A percentile compares a stretch with the other conserved stretches of the same genome.
phyloP scores from a whole-genome alignment of 108 stramenopile species.

The Parietichytrium sp. region DNA sequence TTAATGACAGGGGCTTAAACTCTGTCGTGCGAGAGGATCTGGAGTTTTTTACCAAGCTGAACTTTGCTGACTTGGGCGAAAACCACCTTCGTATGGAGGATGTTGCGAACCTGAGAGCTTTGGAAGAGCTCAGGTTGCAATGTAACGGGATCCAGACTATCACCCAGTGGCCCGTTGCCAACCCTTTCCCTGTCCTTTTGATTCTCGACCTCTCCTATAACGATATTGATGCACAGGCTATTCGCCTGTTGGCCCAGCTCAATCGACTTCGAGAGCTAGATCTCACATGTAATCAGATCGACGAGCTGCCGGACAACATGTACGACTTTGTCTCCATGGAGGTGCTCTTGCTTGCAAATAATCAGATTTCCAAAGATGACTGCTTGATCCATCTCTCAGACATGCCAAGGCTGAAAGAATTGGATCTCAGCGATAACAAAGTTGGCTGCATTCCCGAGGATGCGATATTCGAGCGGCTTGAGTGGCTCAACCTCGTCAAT shows the following conservation, averaged over 20 bases:
- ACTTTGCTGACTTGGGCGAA: not conserved
- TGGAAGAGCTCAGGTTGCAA: slow-evolving; percentile 29
- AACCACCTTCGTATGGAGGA: slow-evolving; percentile 2
- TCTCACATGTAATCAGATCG: not conserved
- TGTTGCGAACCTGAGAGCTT: not conserved
- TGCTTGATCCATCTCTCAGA: not conserved
- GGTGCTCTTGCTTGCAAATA: slow-evolving; percentile 4
- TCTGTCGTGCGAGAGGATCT: slow-evolving; percentile 19
- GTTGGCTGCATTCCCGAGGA: not conserved
- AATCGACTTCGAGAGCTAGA: slow-evolving; percentile 37
- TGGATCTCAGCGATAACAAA: not conserved
- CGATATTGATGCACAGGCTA: not conserved
- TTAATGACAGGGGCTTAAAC: not conserved
- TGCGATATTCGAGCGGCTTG: not conserved
- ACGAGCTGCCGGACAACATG: not conserved
- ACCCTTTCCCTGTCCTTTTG: not conserved
- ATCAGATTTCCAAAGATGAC: not conserved
- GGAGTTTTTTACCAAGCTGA: not conserved
- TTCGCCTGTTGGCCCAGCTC: not conserved
- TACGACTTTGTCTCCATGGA: slow-evolving; percentile 5
- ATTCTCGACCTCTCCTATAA: slow-evolving; percentile 16
- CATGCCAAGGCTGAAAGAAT: not conserved
- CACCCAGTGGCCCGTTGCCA: not conserved
- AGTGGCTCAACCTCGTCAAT: slow-evolving; percentile 22
- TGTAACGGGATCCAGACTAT: not conserved